Base-by-base conservation (phyloP, 2,329 filamentous ascomycete species). In the Neofusicoccum parvum region DNA sequence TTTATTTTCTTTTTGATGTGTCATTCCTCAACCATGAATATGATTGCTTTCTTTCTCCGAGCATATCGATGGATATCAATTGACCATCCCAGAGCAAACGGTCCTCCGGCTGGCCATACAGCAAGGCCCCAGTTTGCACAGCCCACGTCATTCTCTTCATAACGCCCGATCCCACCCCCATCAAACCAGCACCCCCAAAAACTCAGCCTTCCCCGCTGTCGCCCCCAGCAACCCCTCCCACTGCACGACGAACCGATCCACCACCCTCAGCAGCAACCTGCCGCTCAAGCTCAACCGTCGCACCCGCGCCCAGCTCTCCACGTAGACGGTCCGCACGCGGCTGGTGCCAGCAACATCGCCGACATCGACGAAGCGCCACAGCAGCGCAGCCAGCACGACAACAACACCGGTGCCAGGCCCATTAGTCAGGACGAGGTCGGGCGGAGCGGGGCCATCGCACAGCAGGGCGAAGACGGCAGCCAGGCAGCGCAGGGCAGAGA, bases 271-370 rank as follows among this genome's bases (percentile, higher is more conserved):
- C 65, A 99, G 81, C 43, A 98, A 80, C 74, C 87, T 89, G 0
- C 94, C 95, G 43, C 92, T 96, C 66, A 97, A 77, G 79, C 94
- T 98, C 69, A 98, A 79, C 12, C 87, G 89, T 69, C 85, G 89
- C 15, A 96, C 91, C 15, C 95, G 86, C 2, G 95, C 94, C 90
- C 94, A 97, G 20, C 91, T 95, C 82, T 99, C 95, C 34, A 97
- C 86, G 75, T 95, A 99, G 14, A 98, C 82, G 10, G 91, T 89
- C 68, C 88, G 87, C 80, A 94, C 89, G 68, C 85, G 85, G 34
- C 82, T 79, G 20, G 81, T 75, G 7, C 72, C 73, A 43, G 77
- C 68, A 37, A 72, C 76, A 10, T 78, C 76, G 56, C 69, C 67
- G 5, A 78, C 56, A 66, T 82, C 72, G 66, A 84, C 80, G 71